Base-by-base conservation (phyloP, 2,329 filamentous ascomycete species). In the Fusarium robinianum region DNA sequence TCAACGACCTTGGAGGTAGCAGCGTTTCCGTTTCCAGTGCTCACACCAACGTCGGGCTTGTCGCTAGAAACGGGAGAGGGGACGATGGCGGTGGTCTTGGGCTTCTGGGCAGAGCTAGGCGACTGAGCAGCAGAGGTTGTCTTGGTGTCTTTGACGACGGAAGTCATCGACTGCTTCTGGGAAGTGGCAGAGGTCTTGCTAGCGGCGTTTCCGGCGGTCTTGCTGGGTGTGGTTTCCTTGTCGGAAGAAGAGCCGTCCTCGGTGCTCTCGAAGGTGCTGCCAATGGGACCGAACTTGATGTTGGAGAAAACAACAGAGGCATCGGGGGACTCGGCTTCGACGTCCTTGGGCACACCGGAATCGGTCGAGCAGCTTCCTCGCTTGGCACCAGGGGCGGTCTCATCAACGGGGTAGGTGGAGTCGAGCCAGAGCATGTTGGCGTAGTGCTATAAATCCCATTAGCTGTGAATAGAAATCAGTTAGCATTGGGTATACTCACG, bases 381-480 rank as follows among this genome's bases (percentile, higher is more conserved):
- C 32, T 68, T 67, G 42, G 71, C 67, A 55, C 81, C 80, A 16
- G 71, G 72, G 1, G 45, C 54, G 36, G 70, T 72, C 10, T 67
- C 55, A 52, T 69, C 61, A 49, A 71, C 70, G 26, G 84, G 83
- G 72, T 78, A 85, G 63, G 70, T 77, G 42, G 78, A 79, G 72
- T 88, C 85, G 55, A 89, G 78, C 85, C 85, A 89, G 58, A 85
- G 77, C 83, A 88, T 88, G 69, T 84, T 77, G 60, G 78, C 69
- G 45, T 77, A 66, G 67, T 86, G 78, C 63, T 65, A n/a, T 8
- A 14, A 3, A 8, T 6, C 23, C 25, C 6, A 27, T 42, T 19
- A 42, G 30, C 10, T 18, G 9, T 36, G n/a, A 35, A 17, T 15
- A 9, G 9, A 16, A 22, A 14, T 12, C 8, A 10, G 2, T 7